Base-by-base conservation (phyloP, 2,329 filamentous ascomycete genomes). In the Colletotrichum siamense region DNA sequence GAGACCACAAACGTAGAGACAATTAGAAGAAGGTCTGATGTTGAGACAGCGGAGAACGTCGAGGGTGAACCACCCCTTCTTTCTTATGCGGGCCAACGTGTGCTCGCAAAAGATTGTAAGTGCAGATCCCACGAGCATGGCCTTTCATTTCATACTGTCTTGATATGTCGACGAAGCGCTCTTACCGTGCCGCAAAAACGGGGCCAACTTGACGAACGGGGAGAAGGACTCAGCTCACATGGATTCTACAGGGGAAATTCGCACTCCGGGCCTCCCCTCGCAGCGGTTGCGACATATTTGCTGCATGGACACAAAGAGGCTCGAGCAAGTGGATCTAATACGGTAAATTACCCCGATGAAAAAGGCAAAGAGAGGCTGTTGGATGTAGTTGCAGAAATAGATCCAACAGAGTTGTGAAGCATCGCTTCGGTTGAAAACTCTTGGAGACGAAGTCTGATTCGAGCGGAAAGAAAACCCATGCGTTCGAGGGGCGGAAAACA, bases 61-160 rank as follows among this genome's bases (percentile, higher is more conserved):
- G 18, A 44, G 39, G 39, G 0, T n/a, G 39, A 44, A 44, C 8
- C 0, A 44, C 39, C 18, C 39, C 39, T 44, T 44, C 39, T 44
- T 44, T 44, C 39, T 44, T n/a, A 44, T 44, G 39, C 39, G 5
- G 39, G 39, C 9, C 39, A 12, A n/a, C 18, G 39, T 44, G 39
- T 2, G 39, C 18, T 44, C 18, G 8, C 3, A 10, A 44, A 44
- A 44, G 39, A 4, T 18, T 44, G 39, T 6, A 44, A 44, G 18
- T 44, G 39, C 18, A 44, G 18, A 44, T 44, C 18, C 39, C 0
- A 44, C 18, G 9, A 44, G 18, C 18, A 44, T 44, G 39, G 18
- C 39, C 0, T n/a, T n/a, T 18, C 5, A n/a, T n/a, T 44, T 44
- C 39, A 10, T 0, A 18, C 39, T 0, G 39, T 44, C 0, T 6